These are phyloP conservation scores for Saxispiralis lemnorum DNA, from an alignment of 495 filamentous ascomycete species.

Conservation along the genomic window DNA sequence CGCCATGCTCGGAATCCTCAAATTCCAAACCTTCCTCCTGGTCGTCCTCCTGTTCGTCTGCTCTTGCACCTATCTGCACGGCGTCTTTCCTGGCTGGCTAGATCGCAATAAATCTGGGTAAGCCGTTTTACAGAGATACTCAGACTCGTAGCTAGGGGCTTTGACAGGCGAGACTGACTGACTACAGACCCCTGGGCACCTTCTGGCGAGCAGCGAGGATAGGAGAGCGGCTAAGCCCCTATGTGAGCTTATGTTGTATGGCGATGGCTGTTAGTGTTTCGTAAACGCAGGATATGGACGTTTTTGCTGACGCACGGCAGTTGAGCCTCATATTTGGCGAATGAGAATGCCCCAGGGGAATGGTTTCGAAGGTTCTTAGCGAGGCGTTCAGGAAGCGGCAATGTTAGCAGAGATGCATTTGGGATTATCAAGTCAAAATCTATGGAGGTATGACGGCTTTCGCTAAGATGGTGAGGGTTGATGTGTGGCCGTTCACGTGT, in stretches of 20 bases:
- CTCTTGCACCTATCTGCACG: slow-evolving; percentile 82
- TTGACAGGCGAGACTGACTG: background rate
- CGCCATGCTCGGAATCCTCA: slow-evolving; percentile 72
- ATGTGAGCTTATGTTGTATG: slow-evolving; percentile 86
- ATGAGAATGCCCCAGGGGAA: too few species aligned
- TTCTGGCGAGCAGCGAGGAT: slow-evolving; percentile 96
- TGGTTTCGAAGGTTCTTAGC: too few species aligned
- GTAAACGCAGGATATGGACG: background rate
- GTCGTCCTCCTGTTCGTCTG: slow-evolving; percentile 90
- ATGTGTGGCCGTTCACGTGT: too few species aligned
- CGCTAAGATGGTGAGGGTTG: too few species aligned
- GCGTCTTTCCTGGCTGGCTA: slow-evolving; percentile 76
- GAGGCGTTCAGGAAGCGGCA: too few species aligned
- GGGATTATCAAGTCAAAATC: too few species aligned
- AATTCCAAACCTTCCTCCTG: slow-evolving; percentile 85
- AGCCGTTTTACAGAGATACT: slow-evolving; percentile 14
- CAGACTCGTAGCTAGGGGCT: too few species aligned
- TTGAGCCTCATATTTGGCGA: too few species aligned
- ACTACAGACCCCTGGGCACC: slow-evolving; percentile 54
- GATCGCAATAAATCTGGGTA: slow-evolving; percentile 86
- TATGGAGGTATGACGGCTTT: too few species aligned
- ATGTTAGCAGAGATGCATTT: too few species aligned
- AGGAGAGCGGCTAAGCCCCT: slow-evolving; percentile 85
- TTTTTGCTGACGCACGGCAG: too few species aligned
- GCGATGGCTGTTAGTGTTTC: slow-evolving; percentile 67